phyloP scores from a whole-genome alignment of 352 stramenopile species.

The Phytophthora macrochlamydospora region DNA sequence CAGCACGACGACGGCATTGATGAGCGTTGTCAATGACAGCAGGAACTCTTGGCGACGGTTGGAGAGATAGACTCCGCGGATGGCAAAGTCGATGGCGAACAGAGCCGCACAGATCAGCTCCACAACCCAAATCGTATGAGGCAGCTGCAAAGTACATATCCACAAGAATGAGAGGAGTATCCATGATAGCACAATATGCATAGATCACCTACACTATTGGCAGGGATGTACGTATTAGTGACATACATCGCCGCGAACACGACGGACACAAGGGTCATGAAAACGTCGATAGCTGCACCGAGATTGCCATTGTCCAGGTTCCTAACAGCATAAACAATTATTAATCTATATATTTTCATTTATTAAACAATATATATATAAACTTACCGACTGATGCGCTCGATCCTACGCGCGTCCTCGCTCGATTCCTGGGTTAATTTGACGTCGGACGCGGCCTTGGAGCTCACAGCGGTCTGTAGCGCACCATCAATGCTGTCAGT shows the following conservation, averaged over 20 bases:
- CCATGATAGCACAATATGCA: background rate
- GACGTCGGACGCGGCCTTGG: conserved; percentile 22
- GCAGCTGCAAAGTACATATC: conserved; percentile 47
- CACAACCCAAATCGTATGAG: conserved; percentile 64
- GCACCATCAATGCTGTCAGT: background rate
- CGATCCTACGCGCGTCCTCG: conserved; percentile 33
- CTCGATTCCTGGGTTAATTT: conserved; percentile 20
- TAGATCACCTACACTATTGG: conserved; percentile 46
- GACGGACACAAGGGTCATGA: conserved; percentile 62
- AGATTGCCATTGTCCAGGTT: conserved; percentile 84
- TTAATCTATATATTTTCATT: background rate
- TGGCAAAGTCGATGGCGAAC: conserved; percentile 73
- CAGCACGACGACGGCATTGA: conserved; percentile 68
- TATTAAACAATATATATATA: background rate
- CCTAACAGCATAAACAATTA: conserved; percentile 27
- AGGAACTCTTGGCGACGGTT: conserved; percentile 71
- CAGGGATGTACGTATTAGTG: conserved; percentile 76
- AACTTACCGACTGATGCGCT: conserved; percentile 43
- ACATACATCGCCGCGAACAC: conserved; percentile 77
- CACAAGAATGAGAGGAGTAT: conserved; percentile 1
- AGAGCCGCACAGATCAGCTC: conserved; percentile 70
- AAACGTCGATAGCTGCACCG: conserved; percentile 62
- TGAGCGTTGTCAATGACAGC: conserved; percentile 57
- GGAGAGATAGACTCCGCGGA: conserved; percentile 74
- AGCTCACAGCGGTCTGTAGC: background rate